phyloP scores from a whole-genome alignment of 2,329 filamentous ascomycete species.

The Paraconiothyrium sp. region DNA sequence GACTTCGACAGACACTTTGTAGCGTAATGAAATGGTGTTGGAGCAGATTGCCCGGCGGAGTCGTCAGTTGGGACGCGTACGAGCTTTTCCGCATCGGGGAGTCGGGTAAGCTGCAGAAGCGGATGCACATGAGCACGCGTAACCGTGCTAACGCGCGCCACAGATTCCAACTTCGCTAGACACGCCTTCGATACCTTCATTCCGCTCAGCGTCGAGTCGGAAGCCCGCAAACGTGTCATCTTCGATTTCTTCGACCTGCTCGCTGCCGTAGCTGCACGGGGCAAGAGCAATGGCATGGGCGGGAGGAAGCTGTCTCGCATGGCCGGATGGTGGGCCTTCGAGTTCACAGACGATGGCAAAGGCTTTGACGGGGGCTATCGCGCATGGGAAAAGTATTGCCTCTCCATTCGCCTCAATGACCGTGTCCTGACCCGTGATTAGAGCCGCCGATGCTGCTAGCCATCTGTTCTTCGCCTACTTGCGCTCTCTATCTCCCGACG shows the following conservation, averaged over 20 bases:
- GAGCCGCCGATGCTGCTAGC: slow-evolving; percentile 92
- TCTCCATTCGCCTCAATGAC: background rate
- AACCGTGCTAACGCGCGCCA: slow-evolving; percentile 29
- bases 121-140: slow-evolving; percentile 17
- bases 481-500: slow-evolving; percentile 84
- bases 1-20: slow-evolving; percentile 75
- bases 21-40: slow-evolving; percentile 99
- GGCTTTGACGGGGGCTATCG: slow-evolving; percentile 96
- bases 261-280: slow-evolving; percentile 88
- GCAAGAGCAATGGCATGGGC: slow-evolving; percentile 90
- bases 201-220: slow-evolving; percentile 88
- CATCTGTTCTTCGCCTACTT: slow-evolving; percentile 99
- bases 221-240: slow-evolving; percentile 85
- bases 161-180: slow-evolving; percentile 89
- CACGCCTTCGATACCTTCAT: slow-evolving; percentile 98
- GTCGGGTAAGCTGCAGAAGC: slow-evolving; percentile 68
- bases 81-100: slow-evolving; percentile 96
- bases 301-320: slow-evolving; percentile 93
- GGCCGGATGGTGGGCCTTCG: slow-evolving; percentile 99
- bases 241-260: slow-evolving; percentile 97
- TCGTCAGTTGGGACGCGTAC: slow-evolving; percentile 97
- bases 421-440: slow-evolving; percentile 54
- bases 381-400: slow-evolving; percentile 78
- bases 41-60: slow-evolving; percentile 87
- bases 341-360: slow-evolving; percentile 83